A percentile compares a stretch with the other conserved stretches of the same genome.
These are phyloP conservation scores for Mortierella sp. DNA, from an alignment of 371 early-diverging fungal genomes.

Conservation along the genomic window DNA sequence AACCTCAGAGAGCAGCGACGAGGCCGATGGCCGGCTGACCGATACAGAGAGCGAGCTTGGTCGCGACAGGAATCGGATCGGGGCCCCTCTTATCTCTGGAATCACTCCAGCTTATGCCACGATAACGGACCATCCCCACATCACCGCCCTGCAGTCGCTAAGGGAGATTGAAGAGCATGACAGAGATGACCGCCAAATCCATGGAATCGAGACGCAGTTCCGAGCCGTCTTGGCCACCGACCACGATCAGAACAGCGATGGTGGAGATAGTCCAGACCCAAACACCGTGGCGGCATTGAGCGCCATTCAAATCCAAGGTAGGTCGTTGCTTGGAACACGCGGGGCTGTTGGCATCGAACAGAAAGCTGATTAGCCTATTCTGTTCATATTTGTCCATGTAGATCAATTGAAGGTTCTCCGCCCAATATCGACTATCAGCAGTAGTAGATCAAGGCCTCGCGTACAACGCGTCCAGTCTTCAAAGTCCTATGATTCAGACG, in stretches of 20 bases:
- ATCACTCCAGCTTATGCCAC: background rate
- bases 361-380: no score
- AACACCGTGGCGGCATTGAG: slow-evolving; percentile 22
- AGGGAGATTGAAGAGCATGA: slow-evolving; percentile 44
- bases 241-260: slow-evolving; percentile 30
- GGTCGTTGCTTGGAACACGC: background rate
- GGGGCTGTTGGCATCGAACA: no score
- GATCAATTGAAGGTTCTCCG: slow-evolving; percentile 42
- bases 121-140: slow-evolving; percentile 4
- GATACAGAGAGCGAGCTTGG: slow-evolving; percentile 39
- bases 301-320: slow-evolving; percentile 35
- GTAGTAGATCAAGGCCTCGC: slow-evolving; percentile 16
- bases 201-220: slow-evolving; percentile 21
- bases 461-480: slow-evolving; percentile 22
- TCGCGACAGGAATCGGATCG: slow-evolving; percentile 10
- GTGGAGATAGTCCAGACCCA: slow-evolving; percentile 21
- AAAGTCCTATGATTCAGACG: slow-evolving; percentile 48
- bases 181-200: slow-evolving; percentile 24
- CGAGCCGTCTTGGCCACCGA: slow-evolving; percentile 17
- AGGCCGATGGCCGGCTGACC: slow-evolving; percentile 40
- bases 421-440: slow-evolving; percentile 14
- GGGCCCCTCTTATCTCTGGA: slow-evolving; percentile 39
- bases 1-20: slow-evolving; percentile 34
- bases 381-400: slow-evolving; percentile 9
- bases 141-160: slow-evolving; percentile 29